Base-by-base conservation (phyloP, 2,329 filamentous ascomycete genomes). In the Dothiorella sarmentorum region DNA sequence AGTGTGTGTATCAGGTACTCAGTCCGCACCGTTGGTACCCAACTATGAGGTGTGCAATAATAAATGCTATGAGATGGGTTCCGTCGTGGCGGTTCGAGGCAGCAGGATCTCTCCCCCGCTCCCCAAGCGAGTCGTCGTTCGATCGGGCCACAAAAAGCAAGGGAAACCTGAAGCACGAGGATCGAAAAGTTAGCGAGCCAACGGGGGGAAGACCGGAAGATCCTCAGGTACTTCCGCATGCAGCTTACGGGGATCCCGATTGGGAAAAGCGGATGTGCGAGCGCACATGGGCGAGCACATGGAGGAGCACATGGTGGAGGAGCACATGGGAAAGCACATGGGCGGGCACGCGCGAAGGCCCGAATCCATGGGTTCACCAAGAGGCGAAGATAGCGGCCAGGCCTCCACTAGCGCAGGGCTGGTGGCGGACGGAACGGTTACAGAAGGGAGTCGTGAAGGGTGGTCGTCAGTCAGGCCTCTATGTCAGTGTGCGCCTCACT, bases 131-230 rank as follows among this genome's bases (percentile, higher is more conserved):
- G 47, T 13, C 18, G 20, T 18, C 47, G 47, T 20, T 20, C n/a
- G n/a, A n/a, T n/a, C n/a, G n/a, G n/a, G n/a, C n/a, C n/a, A n/a
- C n/a, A n/a, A 20, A 18, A n/a, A 22, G 27, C 29, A 24, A n/a
- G 13, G 33, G 13, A 18, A 29, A 17, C 31, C 7, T 17, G 29
- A 27, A 9, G 18, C 17, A 13, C 42, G 45, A 15, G n/a, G 45
- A n/a, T n/a, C n/a, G n/a, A n/a, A n/a, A 5, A 18, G 29, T 51
- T 20, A 31, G 27, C 45, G 11, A n/a, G 35, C 35, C 5, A 26
- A 24, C 49, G 49, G 49, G 49, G 40, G 49, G 49, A 53, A 40
- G 49, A 2, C 33, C 49, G 49, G 49, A 29, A 27, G 49, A 53
- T 53, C 49, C 20, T 17, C 49, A 18, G 15, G 24, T 20, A 29